Conservation (phyloP, 345 rosid genomes). For the Linum tenue region DNA sequence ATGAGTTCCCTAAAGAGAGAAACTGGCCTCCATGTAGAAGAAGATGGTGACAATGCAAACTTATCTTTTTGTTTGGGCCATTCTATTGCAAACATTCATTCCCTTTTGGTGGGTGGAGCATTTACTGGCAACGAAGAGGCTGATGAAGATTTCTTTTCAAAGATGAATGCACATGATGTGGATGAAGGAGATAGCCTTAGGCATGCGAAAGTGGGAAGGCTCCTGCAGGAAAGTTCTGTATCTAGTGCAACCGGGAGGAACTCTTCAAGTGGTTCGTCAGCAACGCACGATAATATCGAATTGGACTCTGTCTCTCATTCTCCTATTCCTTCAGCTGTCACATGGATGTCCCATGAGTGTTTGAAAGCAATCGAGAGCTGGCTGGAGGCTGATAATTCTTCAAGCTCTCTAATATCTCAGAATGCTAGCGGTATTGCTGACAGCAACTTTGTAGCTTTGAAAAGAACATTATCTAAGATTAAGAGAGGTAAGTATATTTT, state of each 20-base stretch:
- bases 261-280: constrained; percentile 26
- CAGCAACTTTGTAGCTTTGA: constrained; percentile 43
- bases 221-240: constrained; percentile 65
- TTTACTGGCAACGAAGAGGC: constrained; percentile 44
- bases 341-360: constrained; percentile 60
- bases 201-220: constrained; percentile 78
- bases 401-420: constrained; percentile 29
- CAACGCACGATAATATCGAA: constrained; percentile 32
- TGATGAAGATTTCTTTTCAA: constrained; percentile 22
- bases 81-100: constrained; percentile 54
- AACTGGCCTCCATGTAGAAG: constrained; percentile 62
- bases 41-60: constrained; percentile 53
- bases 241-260: constrained; percentile 45
- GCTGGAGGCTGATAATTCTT: constrained; percentile 43
- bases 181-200: constrained; percentile 51
- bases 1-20: constrained; percentile 81
- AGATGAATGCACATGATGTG: constrained; percentile 23
- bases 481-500: constrained; percentile 45
- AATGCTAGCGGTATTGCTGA: constrained; percentile 25
- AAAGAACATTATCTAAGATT: constrained; percentile 44
- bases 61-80: constrained; percentile 52
- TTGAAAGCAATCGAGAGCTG: constrained; percentile 62
- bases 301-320: constrained; percentile 21
- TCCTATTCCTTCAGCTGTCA: constrained; percentile 46
- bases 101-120: constrained; percentile 68